Evolutionary conservation across 441 rosid species (phyloP).

Genomic region (Bocquillonia castaneifolia): DNA sequence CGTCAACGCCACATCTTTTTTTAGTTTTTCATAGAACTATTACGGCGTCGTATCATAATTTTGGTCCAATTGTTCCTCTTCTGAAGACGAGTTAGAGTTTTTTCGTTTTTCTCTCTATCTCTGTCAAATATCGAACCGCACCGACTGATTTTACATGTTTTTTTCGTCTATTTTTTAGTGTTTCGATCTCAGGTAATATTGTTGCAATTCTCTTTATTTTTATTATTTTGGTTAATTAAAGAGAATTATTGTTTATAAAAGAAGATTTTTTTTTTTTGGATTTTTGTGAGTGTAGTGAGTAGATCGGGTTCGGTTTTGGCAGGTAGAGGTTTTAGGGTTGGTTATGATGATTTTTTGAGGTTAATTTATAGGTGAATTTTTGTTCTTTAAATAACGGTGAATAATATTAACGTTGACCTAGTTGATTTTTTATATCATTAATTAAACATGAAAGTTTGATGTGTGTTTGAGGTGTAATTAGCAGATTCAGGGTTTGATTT

Average conservation of each 20-base stretch:
- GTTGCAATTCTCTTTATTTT: neutral
- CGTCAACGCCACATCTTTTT: constrained; percentile 24
- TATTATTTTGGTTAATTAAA: neutral
- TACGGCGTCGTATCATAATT: constrained; percentile 33
- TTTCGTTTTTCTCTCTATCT: constrained; percentile 7
- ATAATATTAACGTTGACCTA: neutral
- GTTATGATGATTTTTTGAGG: constrained; percentile 12
- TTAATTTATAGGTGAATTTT: constrained; percentile 6
- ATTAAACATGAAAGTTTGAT: neutral
- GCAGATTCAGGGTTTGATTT: too few species aligned
- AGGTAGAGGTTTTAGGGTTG: neutral
- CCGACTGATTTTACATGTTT: neutral
- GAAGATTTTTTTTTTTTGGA: neutral
- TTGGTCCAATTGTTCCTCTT: constrained; percentile 22
- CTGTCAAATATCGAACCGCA: constrained; percentile 7
- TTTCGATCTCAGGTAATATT: constrained; percentile 12
- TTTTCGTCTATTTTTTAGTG: neutral
- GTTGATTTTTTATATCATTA: neutral
- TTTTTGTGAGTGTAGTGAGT: constrained; percentile 19
- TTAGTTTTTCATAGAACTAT: neutral
- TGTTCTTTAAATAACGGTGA: neutral
- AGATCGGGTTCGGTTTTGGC: constrained; percentile 30
- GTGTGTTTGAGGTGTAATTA: neutral
- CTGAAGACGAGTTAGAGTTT: constrained; percentile 52
- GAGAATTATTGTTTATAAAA: neutral